Percentiles rank a stretch among this genome's conserved stretches.
Evolutionary conservation across 768 basidiomycete species (phyloP).

Genomic region (Mycena crocata): DNA sequence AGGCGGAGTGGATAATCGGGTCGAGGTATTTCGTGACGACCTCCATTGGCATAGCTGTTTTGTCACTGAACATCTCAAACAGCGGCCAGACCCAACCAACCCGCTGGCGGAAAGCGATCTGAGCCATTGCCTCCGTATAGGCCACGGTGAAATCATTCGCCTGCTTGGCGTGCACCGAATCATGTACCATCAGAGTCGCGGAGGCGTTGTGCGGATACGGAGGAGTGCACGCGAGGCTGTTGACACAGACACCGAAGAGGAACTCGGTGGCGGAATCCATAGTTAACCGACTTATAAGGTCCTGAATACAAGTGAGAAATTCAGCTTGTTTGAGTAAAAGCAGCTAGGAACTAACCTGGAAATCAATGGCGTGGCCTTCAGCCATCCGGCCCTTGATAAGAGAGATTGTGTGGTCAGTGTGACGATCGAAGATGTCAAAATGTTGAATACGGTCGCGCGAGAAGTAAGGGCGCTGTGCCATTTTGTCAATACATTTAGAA

Average conservation of each 20-base stretch:
- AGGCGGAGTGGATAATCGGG: constrained; percentile 46
- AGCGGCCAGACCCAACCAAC: constrained; percentile 63
- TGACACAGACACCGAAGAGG: constrained; percentile 61
- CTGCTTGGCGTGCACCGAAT: constrained; percentile 35
- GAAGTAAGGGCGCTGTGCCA: constrained; percentile 40
- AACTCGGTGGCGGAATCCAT: constrained; percentile 71
- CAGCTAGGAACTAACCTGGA: constrained; percentile 45
- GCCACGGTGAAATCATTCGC: constrained; percentile 55
- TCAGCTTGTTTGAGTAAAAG: too few species aligned
- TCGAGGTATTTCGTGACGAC: constrained; percentile 50
- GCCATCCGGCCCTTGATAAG: constrained; percentile 30
- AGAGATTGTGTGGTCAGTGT: constrained; percentile 26
- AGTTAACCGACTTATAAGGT: constrained; percentile 66
- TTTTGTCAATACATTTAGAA: too few species aligned
- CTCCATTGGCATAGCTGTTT: constrained; percentile 55
- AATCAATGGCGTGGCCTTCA: constrained; percentile 31
- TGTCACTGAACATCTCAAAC: constrained; percentile 63
- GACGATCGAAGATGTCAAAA: constrained; percentile 38
- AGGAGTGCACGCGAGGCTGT: constrained; percentile 57
- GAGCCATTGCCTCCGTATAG: constrained; percentile 59
- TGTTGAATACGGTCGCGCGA: constrained; percentile 36
- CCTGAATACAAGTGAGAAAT: constrained; percentile 47
- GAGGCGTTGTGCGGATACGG: constrained; percentile 55
- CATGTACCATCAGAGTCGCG: constrained; percentile 27
- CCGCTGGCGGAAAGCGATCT: constrained; percentile 53